Percentiles rank a stretch among this genome's conserved stretches.
Evolutionary conservation across 1,284 basidiomycete species (phyloP).

Genomic region (Irpex sp.): DNA sequence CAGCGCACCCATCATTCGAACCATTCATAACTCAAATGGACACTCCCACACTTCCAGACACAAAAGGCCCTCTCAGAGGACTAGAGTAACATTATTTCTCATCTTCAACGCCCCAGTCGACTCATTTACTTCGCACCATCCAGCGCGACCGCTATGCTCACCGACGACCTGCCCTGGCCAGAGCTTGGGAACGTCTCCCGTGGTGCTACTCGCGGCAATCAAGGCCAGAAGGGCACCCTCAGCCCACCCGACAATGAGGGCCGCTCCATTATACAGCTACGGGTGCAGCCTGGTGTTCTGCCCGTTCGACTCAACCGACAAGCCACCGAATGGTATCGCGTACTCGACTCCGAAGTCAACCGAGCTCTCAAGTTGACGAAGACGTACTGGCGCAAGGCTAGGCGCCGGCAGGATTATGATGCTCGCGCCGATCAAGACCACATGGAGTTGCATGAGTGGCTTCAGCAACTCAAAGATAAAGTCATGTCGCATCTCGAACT

Average conservation of each 20-base stretch:
- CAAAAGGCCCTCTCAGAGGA: constrained; percentile 12
- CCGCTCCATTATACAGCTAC: constrained; percentile 65
- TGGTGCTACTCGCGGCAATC: constrained; percentile 78
- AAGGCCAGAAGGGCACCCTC: constrained; percentile 75
- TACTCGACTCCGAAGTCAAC: constrained; percentile 70
- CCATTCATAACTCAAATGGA: constrained; percentile 6
- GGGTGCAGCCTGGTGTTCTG: constrained; percentile 76
- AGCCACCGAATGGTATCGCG: constrained; percentile 76
- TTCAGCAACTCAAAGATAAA: constrained; percentile 80
- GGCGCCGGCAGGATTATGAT: constrained; percentile 78
- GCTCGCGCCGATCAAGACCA: constrained; percentile 79
- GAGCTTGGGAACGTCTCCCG: constrained; percentile 79
- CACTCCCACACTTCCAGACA: constrained; percentile 14
- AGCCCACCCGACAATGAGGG: constrained; percentile 66
- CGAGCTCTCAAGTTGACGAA: constrained; percentile 76
- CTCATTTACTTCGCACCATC: constrained; percentile 8
- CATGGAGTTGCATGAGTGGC: constrained; percentile 81
- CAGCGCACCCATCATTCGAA: constrained; percentile 15
- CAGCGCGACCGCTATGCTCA: constrained; percentile 37
- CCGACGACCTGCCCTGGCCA: constrained; percentile 79
- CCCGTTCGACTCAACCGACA: constrained; percentile 68
- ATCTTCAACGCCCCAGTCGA: constrained; percentile 9
- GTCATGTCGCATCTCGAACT: constrained; percentile 80
- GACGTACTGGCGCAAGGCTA: constrained; percentile 75
- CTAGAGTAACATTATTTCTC: constrained; percentile 12